Base-by-base conservation (phyloP, 257 asterid species). In the Thymus quinquecostatus region DNA sequence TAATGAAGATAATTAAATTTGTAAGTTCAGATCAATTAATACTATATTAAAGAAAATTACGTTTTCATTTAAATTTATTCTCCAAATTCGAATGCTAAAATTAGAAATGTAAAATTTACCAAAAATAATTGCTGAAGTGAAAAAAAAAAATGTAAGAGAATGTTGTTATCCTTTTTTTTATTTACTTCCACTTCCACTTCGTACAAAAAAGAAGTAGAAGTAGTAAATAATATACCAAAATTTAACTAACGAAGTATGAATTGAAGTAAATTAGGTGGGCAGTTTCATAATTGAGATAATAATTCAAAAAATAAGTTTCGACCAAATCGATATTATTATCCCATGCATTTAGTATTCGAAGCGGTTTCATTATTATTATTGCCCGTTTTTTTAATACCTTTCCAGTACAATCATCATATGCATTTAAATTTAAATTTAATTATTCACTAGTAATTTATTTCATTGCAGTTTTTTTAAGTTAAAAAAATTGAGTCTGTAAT, bases 211-310 rank as follows among this genome's bases (percentile, higher is more conserved):
- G 21, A 21, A 21, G 21, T 21, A 21, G 21, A 21, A 21, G 21
- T 21, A 47, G 64, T 59, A 34, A 58, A 32, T 58, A 3, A 12
- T 33, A 59, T 66, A 32, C 32, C 6, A 50, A 68, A 54, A 53
- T 38, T n/a, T 41, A 36, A 32, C 56, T 27, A 68, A 44, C 75
- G 60, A 47, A 60, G 4, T 33, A 36, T 60, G 47, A 21, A 48
- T 59, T 4, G 4, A 43, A n/a, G 36, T 36, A 29, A 21, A 40
- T 53, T 64, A 63, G 57, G 48, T 72, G 71, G 65, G 58, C 13
- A 38, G 36, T 62, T 38, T 12, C 64, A 72, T 72, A 12, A 72
- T 53, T 72, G 77, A 62, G 41, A 51, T 10, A 64, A 44, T 64
- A 64, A 49, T 51, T 28, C 34, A 56, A 56, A 56, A 44, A 34